Base-by-base conservation (phyloP, 1,139 yeast species). In the Geotrichum phurueaensis region DNA sequence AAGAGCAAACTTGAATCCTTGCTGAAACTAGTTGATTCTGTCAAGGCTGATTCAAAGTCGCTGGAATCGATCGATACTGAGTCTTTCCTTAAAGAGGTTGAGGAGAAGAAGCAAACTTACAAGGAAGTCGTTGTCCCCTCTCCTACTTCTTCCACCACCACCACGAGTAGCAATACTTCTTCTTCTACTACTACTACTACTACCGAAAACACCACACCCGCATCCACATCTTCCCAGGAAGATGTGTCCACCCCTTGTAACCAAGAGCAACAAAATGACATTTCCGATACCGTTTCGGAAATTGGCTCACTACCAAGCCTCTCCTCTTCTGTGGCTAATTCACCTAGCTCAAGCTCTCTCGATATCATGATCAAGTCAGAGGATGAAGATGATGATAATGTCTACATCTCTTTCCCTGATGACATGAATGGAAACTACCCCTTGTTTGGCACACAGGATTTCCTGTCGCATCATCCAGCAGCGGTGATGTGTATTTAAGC, bases 381-480 rank as follows among this genome's bases (percentile, higher is more conserved):
- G 50, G 62, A 59, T 45, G 61, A 56, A 33, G 47, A 39, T n/a
- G 51, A 52, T 10, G 61, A 57, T 23, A 54, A 27, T 39, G 61
- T 53, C n/a, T 33, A 20, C 47, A 53, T 56, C 23, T 52, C 60
- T 9, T 52, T 51, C 27, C 62, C 56, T 48, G 57, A 51, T 48
- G 57, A 52, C 55, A 36, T 53, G 56, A 51, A 52, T 53, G 51
- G 43, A n/a, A 56, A 58, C 45, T 56, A 53, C 50, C 62, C 63
- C 31, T 57, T 62, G 51, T 56, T 60, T 57, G 66, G 63, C 55
- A 43, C 59, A 56, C 57, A 57, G 56, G 65, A 63, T 57, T 60
- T 61, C 66, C 71, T 65, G 73, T 67, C 78, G 79, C 79, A 76
- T 74, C 79, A 76, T 75, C 75, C 79, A 69, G 79, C 79, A 75